phyloP scores from a whole-genome alignment of 2,329 filamentous ascomycete genomes.

The Escovopsis weberi region DNA sequence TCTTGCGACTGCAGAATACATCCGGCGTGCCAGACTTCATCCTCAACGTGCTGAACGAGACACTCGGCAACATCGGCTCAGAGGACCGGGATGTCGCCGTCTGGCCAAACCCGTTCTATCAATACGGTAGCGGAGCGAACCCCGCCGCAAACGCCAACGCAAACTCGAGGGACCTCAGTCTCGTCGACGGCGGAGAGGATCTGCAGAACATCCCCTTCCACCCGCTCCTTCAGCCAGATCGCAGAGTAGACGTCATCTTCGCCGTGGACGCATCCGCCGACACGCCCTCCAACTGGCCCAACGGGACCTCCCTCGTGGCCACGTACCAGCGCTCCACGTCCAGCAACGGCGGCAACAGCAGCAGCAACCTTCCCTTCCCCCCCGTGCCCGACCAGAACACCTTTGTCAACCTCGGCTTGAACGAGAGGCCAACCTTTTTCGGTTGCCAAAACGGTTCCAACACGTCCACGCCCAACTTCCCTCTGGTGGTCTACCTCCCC shows the following conservation, averaged over 20 bases:
- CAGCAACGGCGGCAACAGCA: conserved; percentile 43
- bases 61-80: conserved; percentile 41
- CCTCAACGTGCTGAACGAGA: conserved; percentile 30
- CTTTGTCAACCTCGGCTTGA: conserved; percentile 62
- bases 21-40: conserved; percentile 33
- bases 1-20: conserved; percentile 41
- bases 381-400: conserved; percentile 59
- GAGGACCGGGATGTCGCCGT: conserved; percentile 58
- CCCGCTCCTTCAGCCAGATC: conserved; percentile 60
- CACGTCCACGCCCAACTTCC: conserved; percentile 19
- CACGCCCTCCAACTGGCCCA: conserved; percentile 55
- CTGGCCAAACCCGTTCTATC: conserved; percentile 64
- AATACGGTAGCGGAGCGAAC: conserved; percentile 30
- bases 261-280: conserved; percentile 68
- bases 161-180: conserved; percentile 38
- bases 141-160: conserved; percentile 44
- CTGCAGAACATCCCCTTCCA: conserved; percentile 66
- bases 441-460: conserved; percentile 42
- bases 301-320: conserved; percentile 59
- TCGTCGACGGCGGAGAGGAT: conserved; percentile 70
- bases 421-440: conserved; percentile 64
- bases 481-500: conserved; percentile 69
- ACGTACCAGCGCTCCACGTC: conserved; percentile 46
- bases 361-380: conserved; percentile 42
- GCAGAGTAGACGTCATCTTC: conserved; percentile 66